A percentile compares a stretch with the other conserved stretches of the same genome.
Conservation (phyloP, 257 asterid genomes). For the Eustoma russellianum region DNA sequence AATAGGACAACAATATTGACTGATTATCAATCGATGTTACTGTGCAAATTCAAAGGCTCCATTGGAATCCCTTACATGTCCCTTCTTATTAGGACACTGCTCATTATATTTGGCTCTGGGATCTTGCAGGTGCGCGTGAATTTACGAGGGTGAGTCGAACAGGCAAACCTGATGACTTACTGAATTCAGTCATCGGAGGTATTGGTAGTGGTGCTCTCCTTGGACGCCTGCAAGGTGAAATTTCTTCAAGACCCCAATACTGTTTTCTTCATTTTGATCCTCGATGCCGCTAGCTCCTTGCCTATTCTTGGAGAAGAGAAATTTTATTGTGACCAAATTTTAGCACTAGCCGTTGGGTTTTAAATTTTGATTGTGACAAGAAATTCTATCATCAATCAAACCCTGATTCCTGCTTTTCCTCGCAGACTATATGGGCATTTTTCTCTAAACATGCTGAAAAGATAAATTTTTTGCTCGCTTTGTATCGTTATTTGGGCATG, state of each 20-base stretch:
- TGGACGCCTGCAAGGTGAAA: conserved; percentile 85
- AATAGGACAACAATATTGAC: no score
- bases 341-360: no score
- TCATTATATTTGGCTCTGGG: conserved; percentile 8
- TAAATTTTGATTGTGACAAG: no score
- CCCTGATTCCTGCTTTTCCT: no score
- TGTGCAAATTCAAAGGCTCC: no score
- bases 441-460: no score
- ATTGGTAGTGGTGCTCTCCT: conserved; percentile 81
- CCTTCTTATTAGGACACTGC: neutral
- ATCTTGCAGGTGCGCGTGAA: conserved; percentile 83
- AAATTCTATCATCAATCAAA: no score
- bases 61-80: neutral
- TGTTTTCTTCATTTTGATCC: neutral
- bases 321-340: no score
- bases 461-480: no score
- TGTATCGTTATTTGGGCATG: no score
- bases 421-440: no score
- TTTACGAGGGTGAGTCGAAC: conserved; percentile 66
- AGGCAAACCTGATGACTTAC: conserved; percentile 75
- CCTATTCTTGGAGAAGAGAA: neutral
- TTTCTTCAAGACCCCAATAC: neutral
- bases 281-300: neutral
- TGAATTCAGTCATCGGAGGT: conserved; percentile 84
- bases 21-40: no score